These are phyloP conservation scores for Boletus rex-veris DNA, from an alignment of 768 basidiomycete genomes.

Conservation along the genomic window DNA sequence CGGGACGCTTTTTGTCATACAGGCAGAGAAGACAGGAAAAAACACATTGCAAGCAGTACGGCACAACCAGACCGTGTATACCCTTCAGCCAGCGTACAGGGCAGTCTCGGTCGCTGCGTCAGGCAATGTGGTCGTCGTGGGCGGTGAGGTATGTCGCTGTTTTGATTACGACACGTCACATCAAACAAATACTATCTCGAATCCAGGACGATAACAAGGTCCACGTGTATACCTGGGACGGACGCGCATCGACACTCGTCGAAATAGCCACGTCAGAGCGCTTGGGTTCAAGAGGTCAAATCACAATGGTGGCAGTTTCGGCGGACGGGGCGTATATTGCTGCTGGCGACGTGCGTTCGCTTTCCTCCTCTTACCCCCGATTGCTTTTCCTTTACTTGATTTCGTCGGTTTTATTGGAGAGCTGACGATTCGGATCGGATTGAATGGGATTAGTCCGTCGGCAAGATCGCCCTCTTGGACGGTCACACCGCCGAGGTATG, in stretches of 20 bases:
- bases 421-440: not conserved
- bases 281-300: conserved; percentile 52
- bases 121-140: conserved; percentile 59
- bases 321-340: conserved; percentile 73
- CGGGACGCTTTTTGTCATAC: conserved; percentile 56
- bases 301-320: conserved; percentile 78
- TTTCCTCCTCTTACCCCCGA: not conserved
- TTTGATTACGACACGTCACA: not conserved
- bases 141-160: conserved; percentile 58
- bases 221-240: conserved; percentile 69
- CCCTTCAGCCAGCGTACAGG: conserved; percentile 47
- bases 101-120: conserved; percentile 58
- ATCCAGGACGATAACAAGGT: conserved; percentile 65
- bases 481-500: conserved; percentile 54
- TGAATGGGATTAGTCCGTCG: conserved; percentile 53
- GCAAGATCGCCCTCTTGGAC: conserved; percentile 78
- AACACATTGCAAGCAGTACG: conserved; percentile 58
- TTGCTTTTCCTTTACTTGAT: not conserved
- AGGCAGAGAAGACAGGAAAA: conserved; percentile 44
- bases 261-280: conserved; percentile 58
- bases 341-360: conserved; percentile 72
- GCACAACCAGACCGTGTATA: conserved; percentile 63
- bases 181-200: not conserved
- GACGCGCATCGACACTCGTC: conserved; percentile 45
- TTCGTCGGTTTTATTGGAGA: too few relatives aligned